Evolutionary conservation across 1,139 yeast genomes (phyloP).

Genomic region (Blastobotrys proliferans): DNA sequence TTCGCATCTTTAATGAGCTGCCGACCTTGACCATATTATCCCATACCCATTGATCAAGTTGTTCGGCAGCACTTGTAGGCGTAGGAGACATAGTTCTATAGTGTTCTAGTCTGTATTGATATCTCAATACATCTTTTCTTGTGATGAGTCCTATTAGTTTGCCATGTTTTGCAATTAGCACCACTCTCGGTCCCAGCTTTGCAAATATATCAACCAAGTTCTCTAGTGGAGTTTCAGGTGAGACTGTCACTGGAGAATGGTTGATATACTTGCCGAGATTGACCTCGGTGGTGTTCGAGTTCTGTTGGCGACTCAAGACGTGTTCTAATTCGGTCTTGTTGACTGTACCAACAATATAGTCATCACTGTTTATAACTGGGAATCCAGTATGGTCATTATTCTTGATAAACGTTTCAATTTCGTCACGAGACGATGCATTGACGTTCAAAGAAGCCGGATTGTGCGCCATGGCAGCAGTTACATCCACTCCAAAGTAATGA

Average conservation of each 20-base stretch:
- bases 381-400: constrained; percentile 55
- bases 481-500: constrained; percentile 50
- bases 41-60: constrained; percentile 27
- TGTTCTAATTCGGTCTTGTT: constrained; percentile 31
- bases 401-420: constrained; percentile 6
- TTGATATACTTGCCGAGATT: constrained; percentile 41
- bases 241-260: constrained; percentile 60
- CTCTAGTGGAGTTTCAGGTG: constrained; percentile 54
- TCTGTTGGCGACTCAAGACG: constrained; percentile 11
- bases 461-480: constrained; percentile 62
- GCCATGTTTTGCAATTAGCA: constrained; percentile 61
- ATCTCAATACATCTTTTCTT: constrained; percentile 62
- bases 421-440: neutral
- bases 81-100: constrained; percentile 14
- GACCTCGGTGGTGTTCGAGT: neutral
- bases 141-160: constrained; percentile 57
- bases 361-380: constrained; percentile 24
- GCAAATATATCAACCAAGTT: constrained; percentile 65
- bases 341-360: constrained; percentile 34
- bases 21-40: constrained; percentile 15
- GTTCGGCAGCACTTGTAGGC: constrained; percentile 21
- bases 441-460: constrained; percentile 36
- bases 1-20: neutral
- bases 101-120: constrained; percentile 27
- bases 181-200: constrained; percentile 74